Evolutionary conservation across 164 flowering plant species (phyloP).

Genomic region (Vitis rotundifolia): DNA sequence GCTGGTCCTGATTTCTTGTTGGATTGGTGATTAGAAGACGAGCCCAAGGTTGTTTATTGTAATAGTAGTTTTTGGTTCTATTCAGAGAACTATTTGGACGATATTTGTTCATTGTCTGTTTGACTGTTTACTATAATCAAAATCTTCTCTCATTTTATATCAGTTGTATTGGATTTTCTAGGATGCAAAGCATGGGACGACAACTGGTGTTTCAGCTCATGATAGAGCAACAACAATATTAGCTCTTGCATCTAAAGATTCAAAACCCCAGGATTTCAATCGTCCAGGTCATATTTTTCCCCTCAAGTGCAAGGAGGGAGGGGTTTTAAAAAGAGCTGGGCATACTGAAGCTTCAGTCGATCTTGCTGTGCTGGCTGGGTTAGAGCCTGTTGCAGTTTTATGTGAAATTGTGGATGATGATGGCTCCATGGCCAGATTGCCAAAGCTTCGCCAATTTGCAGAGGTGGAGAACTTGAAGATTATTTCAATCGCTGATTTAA

Average conservation of each 20-base stretch:
- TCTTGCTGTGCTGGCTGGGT: conserved; percentile 84
- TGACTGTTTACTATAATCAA: too few species aligned
- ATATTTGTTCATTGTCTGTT: too few species aligned
- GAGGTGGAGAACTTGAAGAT: conserved; percentile 71
- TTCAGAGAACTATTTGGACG: too few species aligned
- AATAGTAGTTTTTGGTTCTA: too few species aligned
- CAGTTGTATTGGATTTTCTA: conserved; percentile 20
- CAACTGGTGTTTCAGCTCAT: conserved; percentile 92
- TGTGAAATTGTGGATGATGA: conserved; percentile 97
- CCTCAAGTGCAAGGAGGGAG: conserved; percentile 88
- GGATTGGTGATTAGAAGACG: too few species aligned
- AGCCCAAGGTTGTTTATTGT: too few species aligned
- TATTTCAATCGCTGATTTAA: conserved; percentile 86
- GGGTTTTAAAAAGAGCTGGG: conserved; percentile 96
- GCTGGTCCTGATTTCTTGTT: too few species aligned
- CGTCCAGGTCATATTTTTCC: conserved; percentile 99
- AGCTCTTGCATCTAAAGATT: conserved; percentile 77
- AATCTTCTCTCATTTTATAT: too few species aligned
- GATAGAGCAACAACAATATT: conserved; percentile 82
- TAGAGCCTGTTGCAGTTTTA: conserved; percentile 77
- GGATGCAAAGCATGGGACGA: conserved; percentile 97
- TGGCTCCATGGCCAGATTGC: conserved; percentile 95
- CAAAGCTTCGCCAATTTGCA: conserved; percentile 81
- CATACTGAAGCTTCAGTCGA: conserved; percentile 98
- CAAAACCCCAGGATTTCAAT: conserved; percentile 87